These are phyloP conservation scores for Casaregolazyma lundiana DNA, from an alignment of 1,139 yeast genomes.

Conservation along the genomic window DNA sequence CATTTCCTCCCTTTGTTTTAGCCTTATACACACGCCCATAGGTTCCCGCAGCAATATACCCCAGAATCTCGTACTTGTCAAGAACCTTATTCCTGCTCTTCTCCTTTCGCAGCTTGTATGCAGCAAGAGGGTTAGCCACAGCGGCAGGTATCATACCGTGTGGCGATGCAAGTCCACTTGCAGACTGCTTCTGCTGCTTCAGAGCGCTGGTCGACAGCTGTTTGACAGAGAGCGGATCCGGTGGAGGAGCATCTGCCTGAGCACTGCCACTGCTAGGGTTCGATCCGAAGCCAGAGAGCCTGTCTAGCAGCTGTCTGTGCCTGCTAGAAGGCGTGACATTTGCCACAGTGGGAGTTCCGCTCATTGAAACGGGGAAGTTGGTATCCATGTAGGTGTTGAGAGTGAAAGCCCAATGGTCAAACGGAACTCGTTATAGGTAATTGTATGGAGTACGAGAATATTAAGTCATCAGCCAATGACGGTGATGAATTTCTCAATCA, in stretches of 20 bases:
- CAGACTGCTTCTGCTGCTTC: constrained; percentile 1
- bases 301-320: neutral
- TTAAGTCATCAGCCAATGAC: no score
- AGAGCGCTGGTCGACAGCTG: neutral
- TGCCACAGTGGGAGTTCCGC: neutral
- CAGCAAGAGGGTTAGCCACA: constrained; percentile 33
- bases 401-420: no score
- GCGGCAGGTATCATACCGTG: constrained; percentile 20
- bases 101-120: constrained; percentile 55
- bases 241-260: neutral
- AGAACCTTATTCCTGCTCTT: constrained; percentile 64
- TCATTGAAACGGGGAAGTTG: neutral
- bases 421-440: no score
- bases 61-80: constrained; percentile 78
- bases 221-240: neutral
- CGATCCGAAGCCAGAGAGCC: neutral
- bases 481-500: no score
- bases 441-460: no score
- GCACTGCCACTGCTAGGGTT: neutral
- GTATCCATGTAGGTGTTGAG: neutral
- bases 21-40: constrained; percentile 96
- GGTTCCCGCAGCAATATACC: constrained; percentile 98
- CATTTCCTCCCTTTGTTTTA: constrained; percentile 34
- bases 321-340: neutral
- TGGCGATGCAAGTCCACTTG: constrained; percentile 2